Percentiles rank a stretch among this genome's conserved stretches.
Conservation (phyloP, 768 basidiomycete species). For the Jaapia argillacea region DNA sequence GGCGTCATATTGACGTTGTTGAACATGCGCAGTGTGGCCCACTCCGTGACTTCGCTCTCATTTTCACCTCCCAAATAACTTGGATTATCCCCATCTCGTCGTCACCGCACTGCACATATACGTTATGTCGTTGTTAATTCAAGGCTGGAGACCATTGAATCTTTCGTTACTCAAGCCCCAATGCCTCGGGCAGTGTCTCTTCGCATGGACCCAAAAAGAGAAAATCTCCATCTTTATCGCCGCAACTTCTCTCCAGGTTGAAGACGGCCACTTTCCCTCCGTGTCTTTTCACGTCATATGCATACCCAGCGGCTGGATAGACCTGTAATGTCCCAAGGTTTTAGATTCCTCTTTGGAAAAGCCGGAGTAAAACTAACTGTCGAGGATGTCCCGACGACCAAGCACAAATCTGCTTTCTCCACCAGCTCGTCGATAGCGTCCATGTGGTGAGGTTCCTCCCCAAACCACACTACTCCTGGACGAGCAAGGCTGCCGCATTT, state of each 20-base stretch:
- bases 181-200: slow-evolving; percentile 30
- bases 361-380: slow-evolving; percentile 18
- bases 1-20: no score
- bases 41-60: no score
- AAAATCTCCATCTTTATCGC: slow-evolving; percentile 35
- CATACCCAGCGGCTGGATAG: slow-evolving; percentile 23
- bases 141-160: no score
- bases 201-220: slow-evolving; percentile 42
- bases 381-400: slow-evolving; percentile 31
- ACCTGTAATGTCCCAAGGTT: slow-evolving; percentile 13
- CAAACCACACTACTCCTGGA: slow-evolving; percentile 35
- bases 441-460: slow-evolving; percentile 20
- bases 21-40: no score
- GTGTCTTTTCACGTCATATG: slow-evolving; percentile 11
- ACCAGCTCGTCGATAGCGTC: slow-evolving; percentile 18
- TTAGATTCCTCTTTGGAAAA: not conserved
- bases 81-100: no score
- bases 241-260: slow-evolving; percentile 21
- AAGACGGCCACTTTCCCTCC: slow-evolving; percentile 28
- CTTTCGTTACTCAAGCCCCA: slow-evolving; percentile 17
- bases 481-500: slow-evolving; percentile 21
- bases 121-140: no score
- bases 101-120: no score
- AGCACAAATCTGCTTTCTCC: slow-evolving; percentile 21
- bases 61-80: no score